Percentiles rank a stretch among this genome's conserved stretches.
phyloP scores from a whole-genome alignment of 257 asterid genomes.

The Capsicum chinense region DNA sequence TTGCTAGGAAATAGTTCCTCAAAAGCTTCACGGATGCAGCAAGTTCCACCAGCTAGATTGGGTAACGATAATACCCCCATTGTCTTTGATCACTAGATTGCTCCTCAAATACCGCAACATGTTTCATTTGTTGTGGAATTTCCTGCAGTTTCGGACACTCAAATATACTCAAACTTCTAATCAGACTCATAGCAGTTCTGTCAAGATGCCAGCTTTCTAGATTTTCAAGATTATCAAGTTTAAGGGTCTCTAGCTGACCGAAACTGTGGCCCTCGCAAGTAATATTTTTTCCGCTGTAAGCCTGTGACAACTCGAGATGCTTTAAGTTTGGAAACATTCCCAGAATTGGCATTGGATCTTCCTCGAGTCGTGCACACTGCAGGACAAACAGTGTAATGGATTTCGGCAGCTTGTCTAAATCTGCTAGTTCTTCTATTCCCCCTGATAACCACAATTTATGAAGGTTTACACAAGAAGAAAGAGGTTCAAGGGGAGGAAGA shows the following conservation, averaged over 20 bases:
- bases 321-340: constrained; percentile 15
- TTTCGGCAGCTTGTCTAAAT: background rate
- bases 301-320: background rate
- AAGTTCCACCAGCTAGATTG: too few relatives aligned
- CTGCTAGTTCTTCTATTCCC: background rate
- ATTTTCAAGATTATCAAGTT: background rate
- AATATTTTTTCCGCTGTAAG: constrained; percentile 1
- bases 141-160: too few relatives aligned
- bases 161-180: background rate
- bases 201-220: constrained; percentile 24
- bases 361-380: background rate
- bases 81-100: too few relatives aligned
- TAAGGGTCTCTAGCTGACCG: constrained; percentile 16
- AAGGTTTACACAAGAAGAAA: constrained; percentile 20
- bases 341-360: constrained; percentile 27
- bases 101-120: too few relatives aligned
- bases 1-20: too few relatives aligned
- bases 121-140: too few relatives aligned
- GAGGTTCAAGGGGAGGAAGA: constrained; percentile 18
- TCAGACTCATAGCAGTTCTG: background rate
- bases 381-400: background rate
- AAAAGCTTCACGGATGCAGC: too few relatives aligned
- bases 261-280: background rate
- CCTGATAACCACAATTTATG: constrained; percentile 4
- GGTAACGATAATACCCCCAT: too few relatives aligned